Percentiles rank a stretch among this genome's conserved stretches.
Evolutionary conservation across 2,329 filamentous ascomycete genomes (phyloP).

Genomic region (Pseudogymnoascus sp.): DNA sequence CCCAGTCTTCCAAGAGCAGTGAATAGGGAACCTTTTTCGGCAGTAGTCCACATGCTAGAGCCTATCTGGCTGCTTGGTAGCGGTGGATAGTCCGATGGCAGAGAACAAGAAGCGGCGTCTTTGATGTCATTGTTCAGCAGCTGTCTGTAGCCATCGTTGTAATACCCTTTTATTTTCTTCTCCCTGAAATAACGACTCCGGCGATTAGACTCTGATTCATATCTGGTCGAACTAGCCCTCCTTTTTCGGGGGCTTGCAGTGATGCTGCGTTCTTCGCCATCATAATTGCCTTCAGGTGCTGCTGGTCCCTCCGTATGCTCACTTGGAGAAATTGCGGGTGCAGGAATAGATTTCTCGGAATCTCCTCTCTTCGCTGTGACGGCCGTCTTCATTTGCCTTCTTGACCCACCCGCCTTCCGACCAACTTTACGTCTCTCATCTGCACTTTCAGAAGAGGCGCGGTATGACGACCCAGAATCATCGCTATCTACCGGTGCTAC

Average conservation of each 20-base stretch:
- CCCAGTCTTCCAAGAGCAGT: slow-evolving; percentile 58
- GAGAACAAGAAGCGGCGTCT: slow-evolving; percentile 37
- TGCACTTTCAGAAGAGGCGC: neutral
- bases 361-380: neutral
- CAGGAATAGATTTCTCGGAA: neutral
- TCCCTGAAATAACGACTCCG: neutral
- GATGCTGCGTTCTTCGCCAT: neutral
- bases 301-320: neutral
- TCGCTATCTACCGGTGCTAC: neutral
- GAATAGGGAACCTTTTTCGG: slow-evolving; percentile 69
- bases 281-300: neutral
- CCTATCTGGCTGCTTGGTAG: slow-evolving; percentile 56
- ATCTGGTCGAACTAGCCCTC: neutral
- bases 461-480: neutral
- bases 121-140: slow-evolving; percentile 52
- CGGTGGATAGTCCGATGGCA: slow-evolving; percentile 25
- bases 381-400: neutral
- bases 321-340: neutral
- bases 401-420: neutral
- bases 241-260: neutral
- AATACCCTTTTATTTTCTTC: slow-evolving; percentile 31
- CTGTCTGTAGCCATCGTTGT: slow-evolving; percentile 43
- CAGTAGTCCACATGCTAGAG: slow-evolving; percentile 59
- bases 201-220: neutral
- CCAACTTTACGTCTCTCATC: neutral